Base-by-base conservation (phyloP, 177 flowering plant species). In the Viscum album region DNA sequence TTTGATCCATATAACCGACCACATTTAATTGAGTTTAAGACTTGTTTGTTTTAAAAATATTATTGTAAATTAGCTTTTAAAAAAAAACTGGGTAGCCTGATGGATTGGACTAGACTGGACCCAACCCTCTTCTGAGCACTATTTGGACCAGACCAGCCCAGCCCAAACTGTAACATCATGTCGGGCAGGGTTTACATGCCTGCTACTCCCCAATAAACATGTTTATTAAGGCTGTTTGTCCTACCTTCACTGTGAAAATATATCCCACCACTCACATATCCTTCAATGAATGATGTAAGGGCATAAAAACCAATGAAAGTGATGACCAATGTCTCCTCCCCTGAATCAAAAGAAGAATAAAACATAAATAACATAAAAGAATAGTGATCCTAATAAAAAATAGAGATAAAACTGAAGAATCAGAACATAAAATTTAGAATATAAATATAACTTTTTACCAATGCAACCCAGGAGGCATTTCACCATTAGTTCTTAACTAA, bases 191-290 rank as follows among this genome's bases (percentile, higher is more conserved):
- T n/a, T n/a, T n/a, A n/a, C n/a, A n/a, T n/a, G n/a, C n/a, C n/a
- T n/a, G n/a, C n/a, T n/a, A n/a, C n/a, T n/a, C n/a, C n/a, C n/a
- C n/a, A n/a, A n/a, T n/a, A n/a, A n/a, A n/a, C n/a, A n/a, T n/a
- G n/a, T n/a, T n/a, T n/a, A 37, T 37, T 13, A 37, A 37, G 41
- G 13, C 41, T 45, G 23, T 21, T 45, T 13, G 21, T 34, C 35
- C 88, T 86, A 94, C 98, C 98, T 30, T 97, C 97, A 79, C 84
- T 74, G 66, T 97, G 92, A 26, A 96, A 89, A 76, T 91, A 92
- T 85, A 94, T 84, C 68, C 97, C 98, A 47, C 96, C 97, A 75
- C 97, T 94, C 56, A 91, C 97, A 74, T 94, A 91, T n/a, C 98
- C 98, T 39, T 97, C 86, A 74, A 94, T 85, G 79, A 92, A 88